Evolutionary conservation across 2,329 filamentous ascomycete species (phyloP), one percentile per base, ranked within the genome.

Genomic region (Parascedosporium putredinis): DNA sequence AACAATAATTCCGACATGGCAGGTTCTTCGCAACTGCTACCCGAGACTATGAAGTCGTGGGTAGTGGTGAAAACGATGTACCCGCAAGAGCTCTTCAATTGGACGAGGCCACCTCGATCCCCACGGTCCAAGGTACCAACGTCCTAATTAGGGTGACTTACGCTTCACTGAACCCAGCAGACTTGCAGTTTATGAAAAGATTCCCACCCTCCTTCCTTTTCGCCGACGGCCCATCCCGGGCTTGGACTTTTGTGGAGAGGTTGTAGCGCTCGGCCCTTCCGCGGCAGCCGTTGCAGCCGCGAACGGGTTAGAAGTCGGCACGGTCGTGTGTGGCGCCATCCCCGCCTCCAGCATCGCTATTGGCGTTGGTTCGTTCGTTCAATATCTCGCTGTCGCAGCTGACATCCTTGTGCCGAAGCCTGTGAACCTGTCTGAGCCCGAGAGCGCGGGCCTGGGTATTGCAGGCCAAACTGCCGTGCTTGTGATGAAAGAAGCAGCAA

Each of bases 121-220:
- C 55, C 12, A n/a, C 43, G 20, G 47, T 10, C 22, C 53, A 45
- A 23, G 54, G 49, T 24, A 42, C 51, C 7, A 52, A 61, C 23
- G 52, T 67, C 38, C 56, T 66, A 40, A 49, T 68, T 43, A 58
- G 55, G 42, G 58, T 67, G 25, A 56, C 59, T 7, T 58, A 66
- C 53, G 61, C 64, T 3, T 58, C 64, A 12, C 60, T 67, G 45
- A 68, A 69, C 54, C 65, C 64, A 10, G 65, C 58, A 50, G 64
- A 67, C 53, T 47, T 63, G 6, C 56, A 62, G 44, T 58, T 62
- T 48, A 63, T 68, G 54, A 33, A 31, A 45, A 54, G 23, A 53
- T 67, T 29, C 60, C 59, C 9, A 54, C 57, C 7, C 59, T 61
- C 55, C 44, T 65, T 9, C 65, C 62, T 10, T 64, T 62, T 42